A percentile compares a stretch with the other conserved stretches of the same genome.
Conservation (phyloP, 148 eudicot genomes). For the Rhododendron kiyosumense region DNA sequence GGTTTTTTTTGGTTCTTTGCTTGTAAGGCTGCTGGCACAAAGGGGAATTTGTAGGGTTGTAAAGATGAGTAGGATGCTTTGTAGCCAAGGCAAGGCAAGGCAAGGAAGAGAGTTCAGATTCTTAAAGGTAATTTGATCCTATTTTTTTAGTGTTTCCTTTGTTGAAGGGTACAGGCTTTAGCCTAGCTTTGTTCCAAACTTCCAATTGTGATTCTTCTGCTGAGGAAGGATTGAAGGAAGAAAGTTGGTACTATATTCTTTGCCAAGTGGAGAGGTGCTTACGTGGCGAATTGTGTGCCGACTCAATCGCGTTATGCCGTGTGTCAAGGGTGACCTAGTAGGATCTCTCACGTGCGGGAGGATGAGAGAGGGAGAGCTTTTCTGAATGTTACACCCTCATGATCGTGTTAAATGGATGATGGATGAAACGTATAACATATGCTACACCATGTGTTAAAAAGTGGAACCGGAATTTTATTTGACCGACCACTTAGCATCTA, state of each 20-base stretch:
- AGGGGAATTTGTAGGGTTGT: constrained; percentile 9
- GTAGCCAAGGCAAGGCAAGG: constrained; percentile 3
- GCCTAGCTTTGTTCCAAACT: constrained; percentile 1
- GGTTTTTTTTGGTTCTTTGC: constrained; percentile 13
- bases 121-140: neutral
- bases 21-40: constrained; percentile 9
- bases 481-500: too few species aligned
- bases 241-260: neutral
- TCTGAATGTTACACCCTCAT: too few species aligned
- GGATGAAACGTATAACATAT: neutral
- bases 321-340: neutral
- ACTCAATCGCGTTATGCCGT: neutral
- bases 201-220: neutral
- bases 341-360: neutral
- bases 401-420: too few species aligned
- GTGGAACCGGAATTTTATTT: too few species aligned
- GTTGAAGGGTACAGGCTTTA: neutral
- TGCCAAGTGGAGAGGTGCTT: constrained; percentile 1
- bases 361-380: neutral
- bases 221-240: neutral
- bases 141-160: neutral
- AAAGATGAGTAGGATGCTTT: constrained; percentile 11
- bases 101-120: constrained; percentile 10
- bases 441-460: neutral
- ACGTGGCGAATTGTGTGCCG: neutral